Evolutionary conservation across 2,329 filamentous ascomycete species (phyloP), one percentile per base, ranked within the genome.

Genomic region (Fusarium sulawesiense): DNA sequence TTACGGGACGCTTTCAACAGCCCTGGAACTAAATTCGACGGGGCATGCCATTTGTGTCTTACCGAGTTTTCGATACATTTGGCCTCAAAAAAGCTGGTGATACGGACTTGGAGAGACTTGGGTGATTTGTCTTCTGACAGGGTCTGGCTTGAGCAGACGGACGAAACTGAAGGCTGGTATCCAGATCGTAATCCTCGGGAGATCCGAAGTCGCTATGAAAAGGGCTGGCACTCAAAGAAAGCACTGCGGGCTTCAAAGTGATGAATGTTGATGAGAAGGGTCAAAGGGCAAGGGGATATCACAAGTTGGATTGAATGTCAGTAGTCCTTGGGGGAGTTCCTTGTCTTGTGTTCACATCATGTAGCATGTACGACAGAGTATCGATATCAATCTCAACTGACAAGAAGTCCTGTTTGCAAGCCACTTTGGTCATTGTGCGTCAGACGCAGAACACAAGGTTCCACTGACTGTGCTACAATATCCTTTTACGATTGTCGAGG

Each of bases 31-130:
- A 25, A 11, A 23, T 21, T 23, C 4, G 18, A 60, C 11, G 60
- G 60, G 20, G 20, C 20, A 20, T 66, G 62, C 4, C 7, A 18
- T 10, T 25, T 6, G 25, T 65, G 60, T 37, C 47, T 30, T 14
- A 65, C 29, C 5, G 62, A 65, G 30, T 65, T 48, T 30, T 65
- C 53, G 11, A 12, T 65, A 3, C 8, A 12, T 32, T 11, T 27
- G 7, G 23, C 37, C 25, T 13, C 7, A 23, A 7, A 9, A 21
- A 13, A 2, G 18, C 29, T 54, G 34, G 16, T 11, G 14, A 3
- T 65, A 12, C 13, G 23, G 7, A 20, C 16, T 3, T 65, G 62
- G 62, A 30, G 29, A 30, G 29, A 30, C 12, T 30, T 30, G 29
- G 29, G 29, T 30, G 29, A 30, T 30, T 7, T 30, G 29, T 30